Percentiles rank a stretch among this genome's conserved stretches.
phyloP scores from a whole-genome alignment of 345 rosid genomes.

The Corchorus capsularis region DNA sequence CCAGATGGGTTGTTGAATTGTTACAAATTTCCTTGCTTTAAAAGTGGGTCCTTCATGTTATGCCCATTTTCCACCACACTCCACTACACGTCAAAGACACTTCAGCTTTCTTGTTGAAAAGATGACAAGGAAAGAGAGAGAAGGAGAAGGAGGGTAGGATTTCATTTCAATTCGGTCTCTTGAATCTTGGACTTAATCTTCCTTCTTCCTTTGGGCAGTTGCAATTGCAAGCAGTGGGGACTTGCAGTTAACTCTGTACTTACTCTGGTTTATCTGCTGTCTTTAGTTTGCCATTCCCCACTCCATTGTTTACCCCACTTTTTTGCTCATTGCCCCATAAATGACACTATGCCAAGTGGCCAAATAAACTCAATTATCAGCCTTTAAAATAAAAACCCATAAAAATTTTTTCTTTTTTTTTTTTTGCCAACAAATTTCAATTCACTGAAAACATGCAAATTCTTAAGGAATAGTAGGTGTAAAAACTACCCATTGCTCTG shows the following conservation, averaged over 20 bases:
- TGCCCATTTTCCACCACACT: constrained; percentile 42
- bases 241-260: neutral
- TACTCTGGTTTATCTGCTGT: neutral
- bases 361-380: neutral
- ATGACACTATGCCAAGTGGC: neutral
- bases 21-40: constrained; percentile 15
- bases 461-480: neutral
- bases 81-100: constrained; percentile 40
- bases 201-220: neutral
- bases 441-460: neutral
- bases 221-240: neutral
- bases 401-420: neutral
- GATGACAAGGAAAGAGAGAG: constrained; percentile 7
- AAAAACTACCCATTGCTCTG: neutral
- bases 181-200: too few relatives aligned
- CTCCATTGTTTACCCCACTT: neutral
- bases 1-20: constrained; percentile 30
- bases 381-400: neutral
- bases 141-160: neutral
- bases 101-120: constrained; percentile 24
- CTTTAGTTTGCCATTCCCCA: neutral
- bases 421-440: neutral
- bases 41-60: constrained; percentile 38
- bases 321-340: neutral
- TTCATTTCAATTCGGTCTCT: neutral